These are phyloP conservation scores for Alternaria sp. DNA, from an alignment of 2,329 filamentous ascomycete species.

Conservation along the genomic window DNA sequence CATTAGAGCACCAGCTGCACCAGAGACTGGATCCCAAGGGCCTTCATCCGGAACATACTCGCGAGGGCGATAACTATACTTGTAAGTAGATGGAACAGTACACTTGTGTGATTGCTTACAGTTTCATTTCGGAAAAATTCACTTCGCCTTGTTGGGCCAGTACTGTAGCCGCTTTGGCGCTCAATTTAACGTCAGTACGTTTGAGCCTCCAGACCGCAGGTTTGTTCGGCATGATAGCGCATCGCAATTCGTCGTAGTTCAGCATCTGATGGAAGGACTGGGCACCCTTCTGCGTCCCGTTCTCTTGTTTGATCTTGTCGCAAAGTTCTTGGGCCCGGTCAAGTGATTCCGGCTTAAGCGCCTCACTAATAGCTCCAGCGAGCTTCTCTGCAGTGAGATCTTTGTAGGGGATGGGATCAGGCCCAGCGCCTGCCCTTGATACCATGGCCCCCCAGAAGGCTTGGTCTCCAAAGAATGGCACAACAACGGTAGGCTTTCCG, in stretches of 20 bases:
- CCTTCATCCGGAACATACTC: slow-evolving; percentile 53
- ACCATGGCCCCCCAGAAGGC: slow-evolving; percentile 55
- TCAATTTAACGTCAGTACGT: slow-evolving; percentile 48
- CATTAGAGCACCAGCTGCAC: slow-evolving; percentile 76
- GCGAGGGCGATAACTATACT: slow-evolving; percentile 44
- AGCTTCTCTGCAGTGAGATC: slow-evolving; percentile 51
- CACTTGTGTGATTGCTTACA: slow-evolving; percentile 35
- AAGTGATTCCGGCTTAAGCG: slow-evolving; percentile 48
- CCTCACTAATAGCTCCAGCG: slow-evolving; percentile 49
- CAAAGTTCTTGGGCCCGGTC: slow-evolving; percentile 49
- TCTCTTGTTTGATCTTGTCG: slow-evolving; percentile 49
- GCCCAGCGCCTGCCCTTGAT: slow-evolving; percentile 51
- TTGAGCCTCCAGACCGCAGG: slow-evolving; percentile 52
- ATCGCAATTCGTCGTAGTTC: slow-evolving; percentile 49
- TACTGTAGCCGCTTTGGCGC: slow-evolving; percentile 49
- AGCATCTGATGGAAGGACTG: slow-evolving; percentile 51
- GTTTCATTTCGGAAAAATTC: slow-evolving; percentile 48
- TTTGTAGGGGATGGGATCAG: slow-evolving; percentile 51
- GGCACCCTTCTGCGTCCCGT: slow-evolving; percentile 49
- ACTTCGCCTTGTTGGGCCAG: slow-evolving; percentile 49
- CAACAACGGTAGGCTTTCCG: slow-evolving; percentile 80
- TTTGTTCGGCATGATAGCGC: slow-evolving; percentile 40
- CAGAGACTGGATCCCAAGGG: slow-evolving; percentile 51
- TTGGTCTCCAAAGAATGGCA: slow-evolving; percentile 73
- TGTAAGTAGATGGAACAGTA: slow-evolving; percentile 13